Percentiles rank a stretch among this genome's conserved stretches.
phyloP scores from a whole-genome alignment of 2,329 filamentous ascomycete species.

The Stagonosporopsis cucurbitacearum region DNA sequence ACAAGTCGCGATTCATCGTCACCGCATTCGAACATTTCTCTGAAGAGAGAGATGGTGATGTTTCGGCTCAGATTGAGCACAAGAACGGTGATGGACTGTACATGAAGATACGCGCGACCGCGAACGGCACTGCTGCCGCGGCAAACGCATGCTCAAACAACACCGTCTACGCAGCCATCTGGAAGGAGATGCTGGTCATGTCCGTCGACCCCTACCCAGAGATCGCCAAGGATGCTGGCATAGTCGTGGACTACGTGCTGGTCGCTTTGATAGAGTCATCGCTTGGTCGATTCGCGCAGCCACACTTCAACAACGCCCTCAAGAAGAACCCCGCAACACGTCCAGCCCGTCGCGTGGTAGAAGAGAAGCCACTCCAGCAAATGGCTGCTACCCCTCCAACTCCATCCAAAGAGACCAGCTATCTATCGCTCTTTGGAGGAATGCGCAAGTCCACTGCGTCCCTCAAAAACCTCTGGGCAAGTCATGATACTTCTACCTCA shows the following conservation, averaged over 20 bases:
- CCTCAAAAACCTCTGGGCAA: slow-evolving; percentile 65
- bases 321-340: slow-evolving; percentile 52
- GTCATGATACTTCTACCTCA: slow-evolving; percentile 40
- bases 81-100: slow-evolving; percentile 37
- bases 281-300: slow-evolving; percentile 72
- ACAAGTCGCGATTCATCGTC: slow-evolving; percentile 90
- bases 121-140: slow-evolving; percentile 15
- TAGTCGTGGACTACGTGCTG: slow-evolving; percentile 88
- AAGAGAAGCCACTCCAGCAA: slow-evolving; percentile 49
- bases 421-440: slow-evolving; percentile 61
- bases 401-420: slow-evolving; percentile 63
- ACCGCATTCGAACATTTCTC: slow-evolving; percentile 88
- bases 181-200: slow-evolving; percentile 90
- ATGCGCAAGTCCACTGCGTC: slow-evolving; percentile 68
- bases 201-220: slow-evolving; percentile 95
- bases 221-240: slow-evolving; percentile 81
- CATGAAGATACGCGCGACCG: slow-evolving; percentile 36
- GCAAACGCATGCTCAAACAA: slow-evolving; percentile 67
- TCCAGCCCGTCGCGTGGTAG: slow-evolving; percentile 48
- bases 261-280: slow-evolving; percentile 78
- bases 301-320: slow-evolving; percentile 74
- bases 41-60: slow-evolving; percentile 67
- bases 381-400: slow-evolving; percentile 55
- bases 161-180: slow-evolving; percentile 90
- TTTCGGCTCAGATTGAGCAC: slow-evolving; percentile 29